Evolutionary conservation across 108 stramenopile species (phyloP), one percentile per base, ranked within the genome.

Genomic region (Conticribra weissflogii): DNA sequence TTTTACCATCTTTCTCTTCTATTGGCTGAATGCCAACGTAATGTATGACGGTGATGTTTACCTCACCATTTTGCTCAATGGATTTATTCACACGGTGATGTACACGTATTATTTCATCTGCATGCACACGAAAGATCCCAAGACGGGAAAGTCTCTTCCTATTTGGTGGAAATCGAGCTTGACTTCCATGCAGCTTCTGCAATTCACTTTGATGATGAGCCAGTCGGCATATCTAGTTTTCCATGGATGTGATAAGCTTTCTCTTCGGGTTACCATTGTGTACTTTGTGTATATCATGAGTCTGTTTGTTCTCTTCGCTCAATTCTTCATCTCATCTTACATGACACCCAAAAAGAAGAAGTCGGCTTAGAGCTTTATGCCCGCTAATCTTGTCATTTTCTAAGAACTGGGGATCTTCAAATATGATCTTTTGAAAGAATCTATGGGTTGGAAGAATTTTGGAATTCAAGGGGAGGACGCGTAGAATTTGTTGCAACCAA

Each of bases 51-150:
- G 98, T 58, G 98, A 98, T 73, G 86, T 98, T 51, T 99, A 86
- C 81, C 78, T 98, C 29, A 98, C 98, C 65, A 93, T 98, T 63
- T 72, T 96, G 19, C 78, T 98, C 47, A 99, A 99, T 73, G 96
- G 97, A 48, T 95, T 97, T 84, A 98, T 99, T 76, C 99, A 99
- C 85, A 96, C 97, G 16, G 94, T 99, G 74, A 98, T 99, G 98
- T 99, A 99, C 96, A 97, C 97, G 1, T 99, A 99, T 85, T 99
- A 98, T 96, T 98, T 98, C 74, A 96, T 97, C 54, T 95, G 95
- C 85, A 95, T 98, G 96, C 97, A 98, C 83, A 98, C 98, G 65
- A 95, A 94, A 69, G 88, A 83, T 60, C 72, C 80, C 0, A 71
- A 87, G 65, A 93, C 92, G 21, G 94, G 94, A 75, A 97, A 91